Evolutionary conservation across 148 eudicot species (phyloP).

Genomic region (Silene latifolia): DNA sequence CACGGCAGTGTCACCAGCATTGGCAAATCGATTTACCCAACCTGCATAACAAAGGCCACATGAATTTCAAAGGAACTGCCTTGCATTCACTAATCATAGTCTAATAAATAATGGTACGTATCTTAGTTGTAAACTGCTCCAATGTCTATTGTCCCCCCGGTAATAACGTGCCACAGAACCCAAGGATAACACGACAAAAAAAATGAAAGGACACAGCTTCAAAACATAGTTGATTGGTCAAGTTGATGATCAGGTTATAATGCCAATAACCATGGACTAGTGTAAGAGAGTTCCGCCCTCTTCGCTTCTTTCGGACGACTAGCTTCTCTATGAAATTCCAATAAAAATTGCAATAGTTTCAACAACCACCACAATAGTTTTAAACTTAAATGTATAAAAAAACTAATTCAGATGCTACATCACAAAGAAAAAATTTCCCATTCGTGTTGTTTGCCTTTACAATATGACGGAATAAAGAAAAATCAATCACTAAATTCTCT

Average conservation of each 20-base stretch:
- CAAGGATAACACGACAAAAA: too few relatives aligned
- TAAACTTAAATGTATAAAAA: neutral
- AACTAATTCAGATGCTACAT: neutral
- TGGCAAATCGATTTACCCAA: slow-evolving; percentile 94
- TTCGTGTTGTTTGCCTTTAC: neutral
- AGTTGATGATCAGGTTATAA: neutral
- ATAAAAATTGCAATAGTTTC: too few relatives aligned
- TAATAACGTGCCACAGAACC: neutral
- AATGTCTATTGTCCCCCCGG: neutral
- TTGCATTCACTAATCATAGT: neutral
- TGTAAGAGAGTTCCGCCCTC: too few relatives aligned
- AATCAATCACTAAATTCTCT: neutral
- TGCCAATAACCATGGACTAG: neutral
- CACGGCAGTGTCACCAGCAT: slow-evolving; percentile 89
- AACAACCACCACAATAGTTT: neutral
- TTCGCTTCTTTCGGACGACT: too few relatives aligned
- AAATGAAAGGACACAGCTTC: neutral
- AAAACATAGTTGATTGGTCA: neutral
- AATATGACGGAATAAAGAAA: neutral
- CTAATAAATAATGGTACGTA: neutral
- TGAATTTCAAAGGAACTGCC: neutral
- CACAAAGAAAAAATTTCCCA: too few relatives aligned
- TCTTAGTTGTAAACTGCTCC: neutral
- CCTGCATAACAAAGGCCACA: slow-evolving; percentile 40
- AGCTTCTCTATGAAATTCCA: neutral